Evolutionary conservation across 106 monocot species (phyloP), one percentile per base, ranked within the genome.

Genomic region (Allium fistulosum): DNA sequence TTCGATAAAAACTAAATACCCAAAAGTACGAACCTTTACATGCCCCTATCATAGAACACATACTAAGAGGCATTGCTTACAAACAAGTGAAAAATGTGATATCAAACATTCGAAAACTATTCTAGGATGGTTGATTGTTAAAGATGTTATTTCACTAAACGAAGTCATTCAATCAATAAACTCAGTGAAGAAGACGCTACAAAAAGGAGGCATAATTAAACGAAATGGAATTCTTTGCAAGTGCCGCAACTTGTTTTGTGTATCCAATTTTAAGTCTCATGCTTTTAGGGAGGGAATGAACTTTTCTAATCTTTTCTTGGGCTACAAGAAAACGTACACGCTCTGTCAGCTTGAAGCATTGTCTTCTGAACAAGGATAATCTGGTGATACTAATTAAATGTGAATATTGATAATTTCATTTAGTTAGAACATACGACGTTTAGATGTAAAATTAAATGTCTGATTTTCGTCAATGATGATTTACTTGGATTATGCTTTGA

Each of bases 321-420:
- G 71, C 17, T 74, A 72, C 62, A 79, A 77, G 70, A 74, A 70
- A 63, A 62, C 90, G 11, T 87, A 84, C 55, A 78, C 70, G 14
- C 17, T 80, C 15, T 85, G 88, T 58, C 85, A 85, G 72, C 80
- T 95, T 73, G 58, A 83, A 59, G 90, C 87, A 62, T 95, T 90
- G 94, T 86, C 76, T 72, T 18, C 68, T 51, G 89, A 91, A 22
- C 22, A 22, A 22, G 22, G 22, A 22, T 22, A 22, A 22, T 22
- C 22, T 22, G 1, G 22, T 22, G 22, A 22, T 22, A 22, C 22
- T 22, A 1, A 22, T 22, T 22, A 22, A 22, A 1, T 22, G 22
- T 22, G 22, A 22, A 22, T 22, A 22, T 22, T 22, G 22, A 22
- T 22, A 22, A 22, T 22, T 22, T 22, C 22, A 22, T 22, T 22